Evolutionary conservation across 2,329 filamentous ascomycete species (phyloP), one percentile per base, ranked within the genome.

Genomic region (Sarocladium strictum): DNA sequence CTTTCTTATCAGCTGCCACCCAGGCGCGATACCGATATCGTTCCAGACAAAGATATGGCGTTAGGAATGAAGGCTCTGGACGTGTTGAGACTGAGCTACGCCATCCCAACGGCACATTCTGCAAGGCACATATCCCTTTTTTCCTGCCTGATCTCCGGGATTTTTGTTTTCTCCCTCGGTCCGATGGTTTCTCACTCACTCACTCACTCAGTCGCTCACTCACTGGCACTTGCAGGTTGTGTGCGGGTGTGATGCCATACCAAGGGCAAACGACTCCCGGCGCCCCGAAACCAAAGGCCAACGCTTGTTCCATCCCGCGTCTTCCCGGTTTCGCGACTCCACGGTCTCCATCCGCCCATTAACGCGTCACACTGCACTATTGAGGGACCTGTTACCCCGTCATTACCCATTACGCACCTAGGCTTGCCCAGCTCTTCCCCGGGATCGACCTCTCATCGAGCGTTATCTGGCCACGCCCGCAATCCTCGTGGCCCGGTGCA

Each of bases 271-370:
- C 17, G 47, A 51, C 47, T 33, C n/a, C 27, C 47, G 47, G 47
- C 15, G 14, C 47, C 17, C n/a, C n/a, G n/a, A 29, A 51, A 51
- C 29, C 47, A 51, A 51, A n/a, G 26, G n/a, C n/a, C 26, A 51
- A 21, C 21, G 12, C 27, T n/a, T 21, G 26, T 5, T 49, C n/a
- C 29, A 53, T 38, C 35, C 32, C 50, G 32, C 23, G 15, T 53
- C 50, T 27, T 38, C 50, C 50, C 50, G 50, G 50, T 53, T 53
- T 53, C 50, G 32, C 50, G 19, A 33, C 47, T 51, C 47, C 26
- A 35, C 19, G 27, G 23, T 27, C 27, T 49, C 47, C 17, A 14
- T 19, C 47, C n/a, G 40, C 40, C 33, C 32, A 53, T 38, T 38
- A 53, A 53, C 50, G 50, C 32, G 50, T 40, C 32, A 38, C n/a